Evolutionary conservation across 345 rosid species (phyloP).

Genomic region (Arabis hirsuta): DNA sequence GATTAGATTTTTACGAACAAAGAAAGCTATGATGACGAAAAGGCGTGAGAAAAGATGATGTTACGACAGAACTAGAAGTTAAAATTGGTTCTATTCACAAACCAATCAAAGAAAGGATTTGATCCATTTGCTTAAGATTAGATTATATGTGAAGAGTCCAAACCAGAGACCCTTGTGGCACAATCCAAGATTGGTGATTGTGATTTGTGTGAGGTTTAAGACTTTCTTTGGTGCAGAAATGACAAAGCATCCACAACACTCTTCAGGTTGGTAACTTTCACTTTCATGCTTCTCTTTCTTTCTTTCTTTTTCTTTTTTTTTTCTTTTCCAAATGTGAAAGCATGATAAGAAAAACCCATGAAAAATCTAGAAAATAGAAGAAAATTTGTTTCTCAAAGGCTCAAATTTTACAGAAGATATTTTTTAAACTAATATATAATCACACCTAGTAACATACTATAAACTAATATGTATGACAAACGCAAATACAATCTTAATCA

Average conservation of each 20-base stretch:
- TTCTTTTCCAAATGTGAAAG: not conserved
- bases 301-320: not conserved
- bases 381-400: conserved; percentile 20
- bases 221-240: conserved; percentile 27
- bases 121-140: conserved; percentile 11
- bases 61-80: conserved; percentile 29
- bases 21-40: conserved; percentile 12
- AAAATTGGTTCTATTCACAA: conserved; percentile 8
- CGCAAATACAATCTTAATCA: conserved; percentile 20
- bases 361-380: conserved; percentile 15
- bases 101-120: conserved; percentile 11
- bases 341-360: not conserved
- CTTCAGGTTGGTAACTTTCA: conserved; percentile 32
- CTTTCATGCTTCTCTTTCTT: conserved; percentile 37
- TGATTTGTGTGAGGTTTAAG: not conserved
- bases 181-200: conserved; percentile 13
- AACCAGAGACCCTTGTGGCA: conserved; percentile 17
- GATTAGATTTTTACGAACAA: not conserved
- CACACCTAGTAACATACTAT: no score
- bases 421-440: no score
- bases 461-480: not conserved
- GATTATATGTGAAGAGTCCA: conserved; percentile 4
- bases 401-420: conserved; percentile 7
- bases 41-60: conserved; percentile 13
- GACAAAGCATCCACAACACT: conserved; percentile 37